Conservation (phyloP, 169 alveolate species). For the Perkinsus marinus region DNA sequence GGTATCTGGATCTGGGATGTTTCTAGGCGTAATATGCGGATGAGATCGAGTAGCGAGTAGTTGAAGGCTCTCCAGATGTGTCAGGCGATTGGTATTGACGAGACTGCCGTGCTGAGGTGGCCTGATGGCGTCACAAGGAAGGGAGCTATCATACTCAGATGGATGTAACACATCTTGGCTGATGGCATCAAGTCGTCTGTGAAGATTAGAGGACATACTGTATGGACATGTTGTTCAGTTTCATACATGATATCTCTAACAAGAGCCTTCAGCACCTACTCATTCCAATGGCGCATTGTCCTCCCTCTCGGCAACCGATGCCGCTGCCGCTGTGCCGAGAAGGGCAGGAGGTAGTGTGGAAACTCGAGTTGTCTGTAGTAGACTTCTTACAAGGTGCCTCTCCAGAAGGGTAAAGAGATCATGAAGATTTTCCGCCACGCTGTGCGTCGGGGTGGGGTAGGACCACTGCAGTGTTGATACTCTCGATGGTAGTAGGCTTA, state of each 20-base stretch:
- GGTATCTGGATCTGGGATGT: neutral
- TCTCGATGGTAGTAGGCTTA: neutral
- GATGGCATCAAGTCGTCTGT: no score
- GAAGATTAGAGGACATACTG: no score
- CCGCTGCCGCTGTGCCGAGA: neutral
- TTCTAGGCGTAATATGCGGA: neutral
- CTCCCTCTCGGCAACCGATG: neutral
- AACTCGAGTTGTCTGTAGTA: neutral
- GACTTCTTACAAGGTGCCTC: neutral
- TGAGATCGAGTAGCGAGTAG: no score
- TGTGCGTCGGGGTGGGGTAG: neutral
- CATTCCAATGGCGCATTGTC: neutral
- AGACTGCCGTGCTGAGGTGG: neutral
- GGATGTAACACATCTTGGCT: no score
- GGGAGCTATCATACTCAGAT: neutral
- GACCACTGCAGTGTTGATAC: neutral
- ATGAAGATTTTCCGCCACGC: neutral
- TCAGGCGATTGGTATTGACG: neutral
- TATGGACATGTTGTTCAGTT: neutral
- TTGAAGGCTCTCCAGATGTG: neutral
- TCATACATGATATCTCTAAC: neutral
- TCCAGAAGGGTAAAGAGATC: neutral
- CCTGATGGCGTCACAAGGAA: neutral
- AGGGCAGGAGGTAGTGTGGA: neutral
- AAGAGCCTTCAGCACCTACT: neutral